Base-by-base conservation (phyloP, 1,284 basidiomycete genomes). In the Somion occarium region DNA sequence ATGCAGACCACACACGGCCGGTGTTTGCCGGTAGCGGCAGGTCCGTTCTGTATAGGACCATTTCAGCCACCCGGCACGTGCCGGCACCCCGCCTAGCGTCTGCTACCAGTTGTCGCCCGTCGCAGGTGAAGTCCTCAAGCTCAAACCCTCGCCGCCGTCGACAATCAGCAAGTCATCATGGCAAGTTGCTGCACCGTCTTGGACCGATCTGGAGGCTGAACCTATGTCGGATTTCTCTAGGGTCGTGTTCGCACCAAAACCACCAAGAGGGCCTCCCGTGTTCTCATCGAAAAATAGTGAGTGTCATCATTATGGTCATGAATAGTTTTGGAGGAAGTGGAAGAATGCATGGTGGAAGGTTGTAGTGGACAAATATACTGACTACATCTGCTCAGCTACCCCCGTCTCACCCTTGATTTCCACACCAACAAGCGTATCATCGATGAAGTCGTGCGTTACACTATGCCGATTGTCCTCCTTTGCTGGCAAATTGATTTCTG, bases 231-330 rank as follows among this genome's bases (percentile, higher is more conserved):
- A 25, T 26, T 39, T 44, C 41, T 45, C n/a, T 74, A 98, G 96
- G 97, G 97, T 76, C 94, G 96, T 69, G 96, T 99, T 79, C 92
- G 96, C 70, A 99, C 96, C 67, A 99, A 99, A 82, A 99, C 96
- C 63, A 96, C 95, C 73, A 99, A 99, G 85, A 92, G 96, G 78
- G 96, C 96, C 69, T 96, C 95, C 64, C 90, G 96, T 63, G 93
- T 97, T 66, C 85, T 99, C 77, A 99, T 99, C 70, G 96, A 99
- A 85, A 98, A 98, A 83, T 99, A 98, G 92, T 94, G 72, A 73
- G 87, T 80, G 2, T 68, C 64, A 55, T 52, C 48, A 23, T 15
- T 41, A 9, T 48, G 27, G 19, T 50, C 55, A 53, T 50, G 22
- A 11, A 26, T 4, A 27, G 19, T 42, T 34, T 15, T 20, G 22